A percentile compares a stretch with the other conserved stretches of the same genome.
phyloP scores from a whole-genome alignment of 805 yeast genomes.

The Candida parachauliodes region DNA sequence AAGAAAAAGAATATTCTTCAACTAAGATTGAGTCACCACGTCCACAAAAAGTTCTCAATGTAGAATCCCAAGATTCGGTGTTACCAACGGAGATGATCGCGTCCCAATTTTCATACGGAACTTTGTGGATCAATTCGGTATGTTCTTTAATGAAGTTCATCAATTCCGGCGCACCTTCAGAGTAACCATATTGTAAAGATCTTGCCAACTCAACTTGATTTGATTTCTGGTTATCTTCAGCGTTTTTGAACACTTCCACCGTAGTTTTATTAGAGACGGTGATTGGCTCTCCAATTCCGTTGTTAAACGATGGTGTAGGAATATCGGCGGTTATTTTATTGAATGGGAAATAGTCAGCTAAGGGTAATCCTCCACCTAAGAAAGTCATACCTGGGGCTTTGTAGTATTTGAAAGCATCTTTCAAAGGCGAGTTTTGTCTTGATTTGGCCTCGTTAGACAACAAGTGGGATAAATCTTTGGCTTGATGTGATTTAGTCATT shows the following conservation, averaged over 20 bases:
- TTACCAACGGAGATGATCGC: slow-evolving; percentile 72
- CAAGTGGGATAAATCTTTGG: slow-evolving; percentile 73
- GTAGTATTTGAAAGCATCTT: slow-evolving; percentile 77
- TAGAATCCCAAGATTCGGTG: slow-evolving; percentile 87
- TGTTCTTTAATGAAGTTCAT: slow-evolving; percentile 71
- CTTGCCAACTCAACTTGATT: slow-evolving; percentile 70
- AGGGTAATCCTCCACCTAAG: slow-evolving; percentile 94
- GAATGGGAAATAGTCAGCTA: slow-evolving; percentile 90
- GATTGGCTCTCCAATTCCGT: slow-evolving; percentile 71
- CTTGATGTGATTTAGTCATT: slow-evolving; percentile 9
- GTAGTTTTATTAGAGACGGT: slow-evolving; percentile 39
- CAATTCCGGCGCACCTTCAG: slow-evolving; percentile 77
- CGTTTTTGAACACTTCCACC: slow-evolving; percentile 35
- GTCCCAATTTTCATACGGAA: slow-evolving; percentile 63
- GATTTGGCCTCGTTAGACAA: slow-evolving; percentile 75
- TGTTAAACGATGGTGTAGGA: slow-evolving; percentile 75
- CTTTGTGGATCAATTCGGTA: slow-evolving; percentile 48
- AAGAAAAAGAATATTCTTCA: slow-evolving; percentile 79
- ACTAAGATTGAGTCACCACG: slow-evolving; percentile 81
- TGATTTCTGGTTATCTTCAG: slow-evolving; percentile 14
- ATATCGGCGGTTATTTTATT: slow-evolving; percentile 66
- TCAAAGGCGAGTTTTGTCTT: slow-evolving; percentile 77
- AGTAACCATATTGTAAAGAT: slow-evolving; percentile 88
- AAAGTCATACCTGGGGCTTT: slow-evolving; percentile 74
- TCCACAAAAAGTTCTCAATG: slow-evolving; percentile 70